Base-by-base conservation (phyloP, 2,329 filamentous ascomycete genomes). In the Penicillium sp. region DNA sequence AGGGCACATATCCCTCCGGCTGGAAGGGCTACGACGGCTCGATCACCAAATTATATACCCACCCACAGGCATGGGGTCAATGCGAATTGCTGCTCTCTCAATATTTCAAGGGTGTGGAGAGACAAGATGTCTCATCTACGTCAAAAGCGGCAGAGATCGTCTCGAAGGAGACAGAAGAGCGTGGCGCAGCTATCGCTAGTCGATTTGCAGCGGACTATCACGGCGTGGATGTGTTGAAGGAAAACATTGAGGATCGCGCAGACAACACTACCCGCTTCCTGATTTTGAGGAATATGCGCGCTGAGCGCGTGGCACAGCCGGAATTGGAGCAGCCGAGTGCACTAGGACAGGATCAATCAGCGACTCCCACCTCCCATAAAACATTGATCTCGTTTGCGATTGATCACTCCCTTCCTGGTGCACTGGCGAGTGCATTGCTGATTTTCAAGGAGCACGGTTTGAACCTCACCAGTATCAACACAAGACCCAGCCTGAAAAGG, bases 51-150 rank as follows among this genome's bases (percentile, higher is more conserved):
- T 70, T 98, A 32, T 95, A 95, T 73, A 93, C 88, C 20, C 93
- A 98, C 69, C 90, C 91, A 8, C 93, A 98, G 70, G 93, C 89
- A 23, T 95, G 93, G 76, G 89, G 89, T 22, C 93, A 98, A 71
- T 96, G 90, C 69, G 82, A 83, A 36, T 69, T 64, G 7, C 95
- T 95, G 69, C 78, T 96, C 22, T 74, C 77, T 7, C 73, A 76
- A 23, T 75, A 87, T 59, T 79, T 95, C 51, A 83, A 82, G 57
- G 80, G 80, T 36, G 76, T 85, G n/a, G 88, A 95, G 71, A 78
- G 84, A 42, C 80, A 91, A 49, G 90, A 97, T 64, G 85, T 88
- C 35, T 86, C 83, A 50, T 93, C 86, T 23, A 98, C 93, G 5
- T 90, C 86, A 57, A 84, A 82, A 54, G 93, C 88, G 0, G 91